These are phyloP conservation scores for Austroboletus rostrupii DNA, from an alignment of 1,284 basidiomycete genomes.

Conservation along the genomic window DNA sequence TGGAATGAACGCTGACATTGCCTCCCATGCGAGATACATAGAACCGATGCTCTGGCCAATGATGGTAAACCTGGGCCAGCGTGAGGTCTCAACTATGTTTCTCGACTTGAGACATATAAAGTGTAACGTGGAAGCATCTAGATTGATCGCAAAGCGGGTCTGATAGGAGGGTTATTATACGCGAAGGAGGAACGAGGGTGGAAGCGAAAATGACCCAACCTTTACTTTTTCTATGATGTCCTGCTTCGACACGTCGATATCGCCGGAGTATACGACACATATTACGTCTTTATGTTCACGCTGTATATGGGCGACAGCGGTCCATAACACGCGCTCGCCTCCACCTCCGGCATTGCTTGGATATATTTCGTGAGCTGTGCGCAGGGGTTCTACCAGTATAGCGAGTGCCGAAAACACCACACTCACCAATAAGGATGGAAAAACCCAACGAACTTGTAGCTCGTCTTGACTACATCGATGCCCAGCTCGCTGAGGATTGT, in stretches of 20 bases:
- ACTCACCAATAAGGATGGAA: conserved; percentile 95
- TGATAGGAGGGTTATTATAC: conserved; percentile 30
- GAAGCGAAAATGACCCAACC: conserved; percentile 40
- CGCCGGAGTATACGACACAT: conserved; percentile 90
- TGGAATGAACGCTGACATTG: conserved; percentile 69
- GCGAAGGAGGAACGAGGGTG: neutral
- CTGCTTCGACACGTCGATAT: conserved; percentile 74
- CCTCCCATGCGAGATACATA: conserved; percentile 80
- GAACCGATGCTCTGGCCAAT: conserved; percentile 90
- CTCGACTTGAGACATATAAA: conserved; percentile 79
- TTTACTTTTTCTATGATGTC: conserved; percentile 82
- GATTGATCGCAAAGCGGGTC: conserved; percentile 79
- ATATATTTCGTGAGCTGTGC: conserved; percentile 31
- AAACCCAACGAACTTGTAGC: conserved; percentile 69
- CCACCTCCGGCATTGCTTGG: conserved; percentile 94
- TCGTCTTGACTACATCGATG: neutral
- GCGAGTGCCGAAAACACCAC: neutral
- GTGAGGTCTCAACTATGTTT: conserved; percentile 72
- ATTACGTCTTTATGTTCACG: conserved; percentile 66
- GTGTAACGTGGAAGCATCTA: conserved; percentile 62
- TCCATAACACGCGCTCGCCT: conserved; percentile 95
- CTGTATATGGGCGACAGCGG: conserved; percentile 81
- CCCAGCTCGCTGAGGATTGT: conserved; percentile 19
- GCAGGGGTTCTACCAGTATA: conserved; percentile 28
- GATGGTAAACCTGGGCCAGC: conserved; percentile 88